Evolutionary conservation across 495 filamentous ascomycete genomes (phyloP), one percentile per base, ranked within the genome.

Genomic region (Lasiosphaeris hirsuta): DNA sequence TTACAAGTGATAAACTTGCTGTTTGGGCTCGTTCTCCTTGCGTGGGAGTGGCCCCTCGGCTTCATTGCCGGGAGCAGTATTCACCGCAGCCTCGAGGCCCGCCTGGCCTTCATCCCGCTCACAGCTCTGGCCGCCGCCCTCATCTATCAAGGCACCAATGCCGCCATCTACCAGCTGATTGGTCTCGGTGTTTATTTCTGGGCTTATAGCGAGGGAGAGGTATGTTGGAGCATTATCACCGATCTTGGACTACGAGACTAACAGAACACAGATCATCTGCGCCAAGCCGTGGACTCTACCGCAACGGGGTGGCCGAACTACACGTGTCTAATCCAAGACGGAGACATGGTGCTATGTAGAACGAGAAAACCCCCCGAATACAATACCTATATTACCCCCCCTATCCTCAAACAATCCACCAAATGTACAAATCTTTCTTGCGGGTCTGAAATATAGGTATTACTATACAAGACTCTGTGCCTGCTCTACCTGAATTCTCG

Each of bases 141-240:
- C 39, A 73, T 96, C 47, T 99, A 99, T 69, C 95, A 99, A 70
- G 89, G 84, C 9, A 93, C 90, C 9, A 95, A 99, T 65, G 80
- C 92, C 30, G 95, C 90, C 4, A 75, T 97, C 39, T 99, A 97
- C 69, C 96, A 97, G 73, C 66, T 93, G 10, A 84, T 97, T 51
- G 95, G 90, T 0, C 84, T 95, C 68, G 84, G 68, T 3, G 88
- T 91, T 4, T 99, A 96, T 68, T 97, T 97, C 65, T 97, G 94
- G 92, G 95, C 89, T 0, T 97, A 93, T 64, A 91, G 85, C 60
- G 94, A 97, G 75, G 95, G 95, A 70, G 95, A 99, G 87, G 91
- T 96, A 70, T 63, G 86, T 72, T 48, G 72, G 5, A 30, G 23
- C 51, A 0, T 42, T 9, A 47, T 47, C 51, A 44, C 13, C 35